Conservation (phyloP, 805 yeast genomes). For the Wickerhamiella australiensis region DNA sequence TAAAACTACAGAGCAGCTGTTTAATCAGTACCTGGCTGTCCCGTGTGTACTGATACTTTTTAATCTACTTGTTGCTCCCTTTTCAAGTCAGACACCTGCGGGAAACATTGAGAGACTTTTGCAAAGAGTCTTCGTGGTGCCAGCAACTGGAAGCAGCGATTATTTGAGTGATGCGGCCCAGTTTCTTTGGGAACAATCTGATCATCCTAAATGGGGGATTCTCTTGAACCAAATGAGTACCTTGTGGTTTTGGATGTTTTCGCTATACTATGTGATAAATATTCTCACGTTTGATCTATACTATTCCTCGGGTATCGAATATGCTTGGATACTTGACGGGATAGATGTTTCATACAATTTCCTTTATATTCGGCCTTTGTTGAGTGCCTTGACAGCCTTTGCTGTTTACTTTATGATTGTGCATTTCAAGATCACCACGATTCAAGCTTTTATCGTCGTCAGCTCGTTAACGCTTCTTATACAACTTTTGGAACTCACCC, state of each 20-base stretch:
- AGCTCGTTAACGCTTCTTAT: background rate
- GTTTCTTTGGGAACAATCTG: background rate
- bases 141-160: background rate
- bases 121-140: background rate
- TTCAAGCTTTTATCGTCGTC: background rate
- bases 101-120: slow-evolving; percentile 11
- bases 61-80: slow-evolving; percentile 4
- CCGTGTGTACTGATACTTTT: slow-evolving; percentile 4
- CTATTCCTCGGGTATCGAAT: slow-evolving; percentile 10
- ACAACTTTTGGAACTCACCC: slow-evolving; percentile 1
- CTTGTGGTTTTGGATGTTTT: slow-evolving; percentile 11
- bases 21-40: slow-evolving; percentile 8
- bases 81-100: slow-evolving; percentile 10
- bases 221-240: background rate
- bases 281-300: slow-evolving; percentile 5
- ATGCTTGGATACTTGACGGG: slow-evolving; percentile 5
- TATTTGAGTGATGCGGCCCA: background rate
- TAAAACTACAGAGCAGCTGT: background rate
- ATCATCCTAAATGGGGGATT: background rate
- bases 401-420: background rate
- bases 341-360: background rate
- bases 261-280: background rate
- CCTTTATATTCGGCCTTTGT: background rate
- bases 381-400: slow-evolving; percentile 5
- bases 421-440: background rate